These are phyloP conservation scores for Candida anglica DNA, from an alignment of 805 yeast species.

Conservation along the genomic window DNA sequence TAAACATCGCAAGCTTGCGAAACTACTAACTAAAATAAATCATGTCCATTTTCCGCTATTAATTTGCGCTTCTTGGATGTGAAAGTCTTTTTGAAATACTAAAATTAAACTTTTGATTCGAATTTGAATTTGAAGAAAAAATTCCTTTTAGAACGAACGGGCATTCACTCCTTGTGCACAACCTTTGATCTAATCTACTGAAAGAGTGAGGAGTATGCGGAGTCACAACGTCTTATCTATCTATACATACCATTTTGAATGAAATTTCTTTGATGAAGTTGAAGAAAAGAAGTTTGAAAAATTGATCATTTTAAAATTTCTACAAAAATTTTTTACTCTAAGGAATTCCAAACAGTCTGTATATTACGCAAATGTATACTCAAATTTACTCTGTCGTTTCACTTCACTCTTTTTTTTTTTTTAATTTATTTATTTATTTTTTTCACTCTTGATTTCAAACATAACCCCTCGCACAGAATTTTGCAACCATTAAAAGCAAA, in stretches of 20 bases:
- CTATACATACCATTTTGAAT: slow-evolving; percentile 26
- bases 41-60: no score
- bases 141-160: slow-evolving; percentile 11
- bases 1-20: slow-evolving; percentile 2
- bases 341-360: no score
- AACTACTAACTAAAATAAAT: slow-evolving; percentile 3
- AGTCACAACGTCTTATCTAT: slow-evolving; percentile 19
- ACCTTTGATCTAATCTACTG: slow-evolving; percentile 11
- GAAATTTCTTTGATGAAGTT: neutral
- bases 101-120: no score
- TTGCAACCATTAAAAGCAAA: no score
- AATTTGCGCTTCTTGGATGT: neutral
- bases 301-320: neutral
- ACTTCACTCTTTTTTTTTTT: no score
- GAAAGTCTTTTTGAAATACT: neutral
- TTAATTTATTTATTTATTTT: no score
- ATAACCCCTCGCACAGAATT: no score
- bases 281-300: neutral
- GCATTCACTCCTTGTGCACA: slow-evolving; percentile 22
- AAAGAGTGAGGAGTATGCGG: slow-evolving; percentile 16
- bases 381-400: no score
- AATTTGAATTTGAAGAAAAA: no score
- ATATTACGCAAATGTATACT: no score
- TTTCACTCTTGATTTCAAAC: no score
- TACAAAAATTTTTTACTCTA: no score